Evolutionary conservation across 164 flowering plant genomes (phyloP).

Genomic region (Euptelea pleiosperma): DNA sequence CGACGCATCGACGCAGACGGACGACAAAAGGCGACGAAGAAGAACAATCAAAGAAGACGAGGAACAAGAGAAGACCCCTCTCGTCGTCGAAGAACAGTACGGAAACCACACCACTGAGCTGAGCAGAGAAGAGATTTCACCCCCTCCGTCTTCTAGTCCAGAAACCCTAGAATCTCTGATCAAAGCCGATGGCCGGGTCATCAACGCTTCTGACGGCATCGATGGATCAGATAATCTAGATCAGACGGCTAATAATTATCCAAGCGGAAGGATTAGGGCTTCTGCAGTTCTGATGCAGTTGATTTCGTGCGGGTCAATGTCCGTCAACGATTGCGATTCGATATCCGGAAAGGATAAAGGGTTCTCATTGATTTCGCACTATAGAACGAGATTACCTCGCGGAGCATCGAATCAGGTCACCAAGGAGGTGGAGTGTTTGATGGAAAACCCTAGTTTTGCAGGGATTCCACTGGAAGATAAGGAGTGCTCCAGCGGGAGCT

Average conservation of each 20-base stretch:
- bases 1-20: slow-evolving; percentile 84
- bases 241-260: slow-evolving; percentile 35
- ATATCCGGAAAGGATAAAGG: slow-evolving; percentile 45
- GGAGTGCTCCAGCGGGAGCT: slow-evolving; percentile 92
- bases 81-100: slow-evolving; percentile 10
- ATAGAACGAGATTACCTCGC: slow-evolving; percentile 49
- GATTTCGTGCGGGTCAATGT: slow-evolving; percentile 80
- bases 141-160: slow-evolving; percentile 91
- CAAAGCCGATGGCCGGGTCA: slow-evolving; percentile 58
- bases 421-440: slow-evolving; percentile 15
- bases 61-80: slow-evolving; percentile 8
- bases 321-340: slow-evolving; percentile 66
- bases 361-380: slow-evolving; percentile 51
- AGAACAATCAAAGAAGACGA: slow-evolving; percentile 31
- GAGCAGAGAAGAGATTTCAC: slow-evolving; percentile 73
- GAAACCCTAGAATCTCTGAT: slow-evolving; percentile 76
- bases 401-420: slow-evolving; percentile 28
- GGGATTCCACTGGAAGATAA: slow-evolving; percentile 58
- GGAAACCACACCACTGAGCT: slow-evolving; percentile 40
- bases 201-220: slow-evolving; percentile 13
- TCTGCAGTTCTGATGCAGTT: slow-evolving; percentile 82
- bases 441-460: slow-evolving; percentile 24
- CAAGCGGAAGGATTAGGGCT: slow-evolving; percentile 50
- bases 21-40: slow-evolving; percentile 47
- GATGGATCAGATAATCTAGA: slow-evolving; percentile 18